Percentiles rank a stretch among this genome's conserved stretches.
phyloP scores from a whole-genome alignment of 2,329 filamentous ascomycete species.

The Coniochaeta sp. region DNA sequence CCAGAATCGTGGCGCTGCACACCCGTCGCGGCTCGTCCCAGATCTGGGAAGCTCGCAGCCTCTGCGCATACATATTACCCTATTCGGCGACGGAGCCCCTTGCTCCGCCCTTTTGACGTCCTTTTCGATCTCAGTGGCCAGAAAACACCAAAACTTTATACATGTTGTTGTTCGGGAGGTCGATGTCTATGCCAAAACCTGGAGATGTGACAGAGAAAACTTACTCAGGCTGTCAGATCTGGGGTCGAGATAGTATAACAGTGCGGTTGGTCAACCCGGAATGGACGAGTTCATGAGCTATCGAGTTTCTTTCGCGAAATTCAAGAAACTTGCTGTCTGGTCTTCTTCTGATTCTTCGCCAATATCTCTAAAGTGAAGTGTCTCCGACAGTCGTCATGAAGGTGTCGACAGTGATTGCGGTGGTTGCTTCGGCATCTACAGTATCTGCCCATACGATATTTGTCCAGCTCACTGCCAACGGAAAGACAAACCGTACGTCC shows the following conservation, averaged over 20 bases:
- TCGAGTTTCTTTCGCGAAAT: neutral
- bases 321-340: neutral
- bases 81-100: neutral
- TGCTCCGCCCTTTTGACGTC: constrained; percentile 1
- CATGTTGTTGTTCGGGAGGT: neutral
- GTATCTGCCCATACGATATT: constrained; percentile 35
- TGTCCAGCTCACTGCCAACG: constrained; percentile 36
- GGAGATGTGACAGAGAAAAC: neutral
- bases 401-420: constrained; percentile 8
- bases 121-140: constrained; percentile 2
- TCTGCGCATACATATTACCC: neutral
- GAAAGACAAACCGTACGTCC: constrained; percentile 27
- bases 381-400: constrained; percentile 11
- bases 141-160: constrained; percentile 4
- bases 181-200: neutral
- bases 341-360: neutral
- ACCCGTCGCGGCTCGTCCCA: neutral
- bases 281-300: neutral
- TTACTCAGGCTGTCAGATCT: neutral
- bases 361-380: neutral
- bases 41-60: neutral
- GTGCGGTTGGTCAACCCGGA: neutral
- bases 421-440: constrained; percentile 3
- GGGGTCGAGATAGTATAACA: neutral
- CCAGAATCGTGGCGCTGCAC: neutral